A percentile compares a stretch with the other conserved stretches of the same genome.
Evolutionary conservation across 2,329 filamentous ascomycete genomes (phyloP).

Genomic region (Bretziella fagacearum): DNA sequence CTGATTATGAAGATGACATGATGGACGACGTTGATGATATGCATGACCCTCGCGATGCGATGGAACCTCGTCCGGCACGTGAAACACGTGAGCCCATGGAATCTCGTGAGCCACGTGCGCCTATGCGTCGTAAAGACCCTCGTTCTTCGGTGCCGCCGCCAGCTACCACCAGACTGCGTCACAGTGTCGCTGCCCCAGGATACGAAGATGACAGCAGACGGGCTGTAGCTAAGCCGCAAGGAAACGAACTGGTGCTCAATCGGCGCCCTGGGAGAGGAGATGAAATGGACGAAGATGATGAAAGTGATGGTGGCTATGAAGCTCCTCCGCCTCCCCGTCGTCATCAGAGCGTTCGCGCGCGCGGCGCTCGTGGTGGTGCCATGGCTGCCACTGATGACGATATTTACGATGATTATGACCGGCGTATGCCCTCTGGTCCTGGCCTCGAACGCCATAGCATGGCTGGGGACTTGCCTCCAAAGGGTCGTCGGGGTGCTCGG

Average conservation of each 20-base stretch:
- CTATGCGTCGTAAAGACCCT: neutral
- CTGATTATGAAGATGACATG: neutral
- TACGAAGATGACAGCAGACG: constrained; percentile 6
- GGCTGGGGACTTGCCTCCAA: constrained; percentile 10
- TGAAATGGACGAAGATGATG: constrained; percentile 13
- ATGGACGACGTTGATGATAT: neutral
- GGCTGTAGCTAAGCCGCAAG: constrained; percentile 1
- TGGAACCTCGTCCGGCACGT: neutral
- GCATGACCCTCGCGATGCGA: neutral
- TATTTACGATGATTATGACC: constrained; percentile 7
- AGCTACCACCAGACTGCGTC: constrained; percentile 5
- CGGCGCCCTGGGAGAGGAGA: constrained; percentile 1
- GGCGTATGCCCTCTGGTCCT: constrained; percentile 1
- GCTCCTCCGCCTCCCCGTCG: neutral
- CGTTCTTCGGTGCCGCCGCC: constrained; percentile 7
- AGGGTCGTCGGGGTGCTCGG: constrained; percentile 9
- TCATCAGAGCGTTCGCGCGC: constrained; percentile 1
- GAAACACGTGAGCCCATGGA: constrained; percentile 4
- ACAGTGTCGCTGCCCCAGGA: constrained; percentile 1
- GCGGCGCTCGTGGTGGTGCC: neutral
- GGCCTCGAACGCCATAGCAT: constrained; percentile 11
- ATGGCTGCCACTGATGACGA: constrained; percentile 8
- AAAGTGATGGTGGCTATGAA: constrained; percentile 4
- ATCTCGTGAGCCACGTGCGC: neutral
- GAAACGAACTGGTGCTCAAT: constrained; percentile 11